Conservation (phyloP, 106 monocot species). For the Phalaenopsis equestris region DNA sequence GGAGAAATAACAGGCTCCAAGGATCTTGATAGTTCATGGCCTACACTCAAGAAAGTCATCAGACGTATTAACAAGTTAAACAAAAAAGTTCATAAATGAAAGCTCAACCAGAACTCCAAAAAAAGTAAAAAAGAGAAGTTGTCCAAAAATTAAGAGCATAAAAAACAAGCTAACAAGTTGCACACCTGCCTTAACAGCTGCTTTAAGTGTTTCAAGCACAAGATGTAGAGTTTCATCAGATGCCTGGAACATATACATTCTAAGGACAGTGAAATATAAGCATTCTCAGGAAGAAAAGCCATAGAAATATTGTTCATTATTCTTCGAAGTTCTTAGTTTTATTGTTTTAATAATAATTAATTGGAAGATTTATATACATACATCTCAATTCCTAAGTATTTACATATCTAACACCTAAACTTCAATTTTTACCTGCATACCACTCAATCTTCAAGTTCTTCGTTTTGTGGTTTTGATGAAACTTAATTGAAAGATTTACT, state of each 20-base stretch:
- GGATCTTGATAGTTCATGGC: slow-evolving; percentile 41
- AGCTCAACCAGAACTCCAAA: neutral
- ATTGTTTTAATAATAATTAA: no score
- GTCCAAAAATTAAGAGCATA: neutral
- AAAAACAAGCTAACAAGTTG: slow-evolving; percentile 3
- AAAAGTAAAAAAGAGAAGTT: neutral
- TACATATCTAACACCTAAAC: no score
- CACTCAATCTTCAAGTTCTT: neutral
- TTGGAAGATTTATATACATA: no score
- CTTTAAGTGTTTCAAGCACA: slow-evolving; percentile 95
- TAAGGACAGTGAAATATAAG: neutral
- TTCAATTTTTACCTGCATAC: no score
- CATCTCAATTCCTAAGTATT: no score
- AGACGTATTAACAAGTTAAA: neutral
- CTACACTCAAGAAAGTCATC: slow-evolving; percentile 20
- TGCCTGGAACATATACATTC: slow-evolving; percentile 38
- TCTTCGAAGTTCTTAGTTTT: neutral
- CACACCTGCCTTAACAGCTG: slow-evolving; percentile 72
- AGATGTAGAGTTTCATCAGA: slow-evolving; percentile 97
- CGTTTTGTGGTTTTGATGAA: neutral
- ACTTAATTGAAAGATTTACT: no score
- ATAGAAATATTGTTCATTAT: neutral
- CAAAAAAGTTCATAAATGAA: neutral
- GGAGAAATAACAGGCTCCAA: slow-evolving; percentile 82
- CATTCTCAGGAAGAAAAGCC: neutral